Evolutionary conservation across 2,329 filamentous ascomycete species (phyloP).

Genomic region (Gnomoniopsis sp.): DNA sequence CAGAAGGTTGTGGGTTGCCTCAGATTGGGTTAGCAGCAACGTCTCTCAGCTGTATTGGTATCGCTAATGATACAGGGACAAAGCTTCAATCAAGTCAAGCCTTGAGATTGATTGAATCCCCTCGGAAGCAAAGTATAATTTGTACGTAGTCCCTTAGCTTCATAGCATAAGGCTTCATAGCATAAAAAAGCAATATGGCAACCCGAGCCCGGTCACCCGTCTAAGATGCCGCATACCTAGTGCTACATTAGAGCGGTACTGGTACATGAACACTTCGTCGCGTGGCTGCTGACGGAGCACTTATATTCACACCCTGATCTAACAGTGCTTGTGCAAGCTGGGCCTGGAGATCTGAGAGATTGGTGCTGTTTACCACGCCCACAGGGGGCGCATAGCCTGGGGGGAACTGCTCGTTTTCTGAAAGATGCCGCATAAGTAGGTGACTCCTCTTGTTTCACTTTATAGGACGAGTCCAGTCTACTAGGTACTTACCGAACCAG

Average conservation of each 20-base stretch:
- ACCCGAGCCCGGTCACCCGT: too few relatives aligned
- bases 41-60: too few relatives aligned
- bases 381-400: not conserved
- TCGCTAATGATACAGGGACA: too few relatives aligned
- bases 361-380: not conserved
- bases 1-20: too few relatives aligned
- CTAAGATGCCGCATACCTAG: too few relatives aligned
- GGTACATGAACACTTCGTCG: not conserved
- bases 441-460: not conserved
- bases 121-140: too few relatives aligned
- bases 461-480: not conserved
- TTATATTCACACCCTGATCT: slow-evolving; percentile 7
- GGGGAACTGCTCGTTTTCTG: slow-evolving; percentile 16
- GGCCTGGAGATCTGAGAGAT: not conserved
- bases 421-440: not conserved
- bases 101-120: too few relatives aligned
- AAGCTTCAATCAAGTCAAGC: too few relatives aligned
- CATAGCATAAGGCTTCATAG: too few relatives aligned
- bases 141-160: too few relatives aligned
- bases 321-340: slow-evolving; percentile 4
- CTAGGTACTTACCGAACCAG: slow-evolving; percentile 36
- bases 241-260: too few relatives aligned
- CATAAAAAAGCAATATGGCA: not conserved
- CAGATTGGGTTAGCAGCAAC: too few relatives aligned
- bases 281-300: not conserved